Base-by-base conservation (phyloP, 192 early-diverging fungal species). In the Backusella tarrabulga region DNA sequence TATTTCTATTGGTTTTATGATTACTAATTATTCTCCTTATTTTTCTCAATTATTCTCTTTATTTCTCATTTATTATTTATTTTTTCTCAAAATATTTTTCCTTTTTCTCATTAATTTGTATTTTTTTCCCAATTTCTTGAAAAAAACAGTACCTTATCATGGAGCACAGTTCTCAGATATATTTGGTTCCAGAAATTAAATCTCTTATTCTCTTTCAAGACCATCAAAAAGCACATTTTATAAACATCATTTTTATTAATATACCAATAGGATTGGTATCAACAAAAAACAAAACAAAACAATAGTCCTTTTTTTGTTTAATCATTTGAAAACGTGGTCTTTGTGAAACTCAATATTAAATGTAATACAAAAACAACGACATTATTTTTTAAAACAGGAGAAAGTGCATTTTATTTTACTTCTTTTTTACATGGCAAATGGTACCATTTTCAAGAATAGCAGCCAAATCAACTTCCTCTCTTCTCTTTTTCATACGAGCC, bases 391-490 rank as follows among this genome's bases (percentile, higher is more conserved):
- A 44, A 44, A 44, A 44, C 3, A 11, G 8, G 8, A 44, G 14
- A 14, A 14, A 44, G 42, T 19, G 42, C 4, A 19, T 17, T 44
- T 44, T 44, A 44, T 44, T 40, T 11, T 44, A 44, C 14, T 17
- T 44, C 42, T 44, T 44, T 44, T 66, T 78, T 66, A 42, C 9
- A 29, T 79, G 78, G 5, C 6, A 40, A 32, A 79, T 60, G 17
- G 78, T 86, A 0, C 86, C 86, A 54, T 89, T 87, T 23, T 84
- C 70, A 38, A 89, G 80, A 29, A 80, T 76, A 23, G 77, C 84
- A 0, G 71, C 81, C 15, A 79, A 17, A 71, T 75, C 68, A 3
- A 81, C 67, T 34, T 87, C 84, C 67, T 69, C 80, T 23, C 83
- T 71, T 36, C 86, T 79, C 56, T 81, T 79, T 79, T 86, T 86